phyloP scores from a whole-genome alignment of 164 flowering plant genomes.

The Liriodendron chinense region DNA sequence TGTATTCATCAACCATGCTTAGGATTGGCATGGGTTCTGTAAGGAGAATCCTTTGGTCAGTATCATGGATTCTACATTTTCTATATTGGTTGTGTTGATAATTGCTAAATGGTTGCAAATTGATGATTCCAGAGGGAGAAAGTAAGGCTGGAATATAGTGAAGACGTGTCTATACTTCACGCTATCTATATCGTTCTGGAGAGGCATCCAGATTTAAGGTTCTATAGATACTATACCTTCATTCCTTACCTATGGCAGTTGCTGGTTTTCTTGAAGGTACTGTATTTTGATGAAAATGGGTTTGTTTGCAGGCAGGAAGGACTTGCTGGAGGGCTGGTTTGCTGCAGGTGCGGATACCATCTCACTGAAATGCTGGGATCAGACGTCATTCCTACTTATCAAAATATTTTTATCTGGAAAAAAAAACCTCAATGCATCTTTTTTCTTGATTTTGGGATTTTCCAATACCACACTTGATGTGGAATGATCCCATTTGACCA shows the following conservation, averaged over 20 bases:
- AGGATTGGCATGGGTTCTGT: conserved; percentile 97
- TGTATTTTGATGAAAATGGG: too few species aligned
- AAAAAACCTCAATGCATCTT: too few species aligned
- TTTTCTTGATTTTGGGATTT: too few species aligned
- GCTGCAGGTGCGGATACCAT: conserved; percentile 94
- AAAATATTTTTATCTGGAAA: neutral
- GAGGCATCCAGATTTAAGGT: conserved; percentile 85
- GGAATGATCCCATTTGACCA: too few species aligned
- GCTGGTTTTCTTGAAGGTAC: too few species aligned
- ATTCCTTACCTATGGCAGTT: too few species aligned
- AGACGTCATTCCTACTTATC: conserved; percentile 35
- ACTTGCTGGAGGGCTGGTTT: conserved; percentile 96
- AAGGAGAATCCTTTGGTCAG: conserved; percentile 80
- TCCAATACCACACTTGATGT: too few species aligned
- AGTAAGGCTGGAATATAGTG: conserved; percentile 54
- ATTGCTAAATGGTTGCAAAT: conserved; percentile 1
- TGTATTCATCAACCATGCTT: conserved; percentile 6
- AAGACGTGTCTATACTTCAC: conserved; percentile 70
- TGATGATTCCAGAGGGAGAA: conserved; percentile 57
- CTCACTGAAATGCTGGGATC: conserved; percentile 84
- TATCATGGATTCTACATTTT: neutral
- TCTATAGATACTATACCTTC: too few species aligned
- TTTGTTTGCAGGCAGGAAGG: conserved; percentile 67
- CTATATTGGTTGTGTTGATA: neutral
- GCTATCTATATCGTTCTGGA: conserved; percentile 77